Base-by-base conservation (phyloP, 805 yeast genomes). In the Ogataea kodamae region DNA sequence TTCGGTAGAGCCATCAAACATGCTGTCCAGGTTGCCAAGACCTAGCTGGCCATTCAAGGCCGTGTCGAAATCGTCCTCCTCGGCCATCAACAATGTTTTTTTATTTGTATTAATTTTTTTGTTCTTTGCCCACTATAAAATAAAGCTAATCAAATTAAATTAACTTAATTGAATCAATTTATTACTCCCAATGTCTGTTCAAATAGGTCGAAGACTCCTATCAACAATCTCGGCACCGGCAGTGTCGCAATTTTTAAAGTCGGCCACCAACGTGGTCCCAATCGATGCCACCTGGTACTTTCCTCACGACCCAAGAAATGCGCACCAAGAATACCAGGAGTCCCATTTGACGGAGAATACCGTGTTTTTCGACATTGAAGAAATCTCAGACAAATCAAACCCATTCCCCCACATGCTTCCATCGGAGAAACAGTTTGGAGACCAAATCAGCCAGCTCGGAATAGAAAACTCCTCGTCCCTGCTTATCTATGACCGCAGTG, bases 351-450 rank as follows among this genome's bases (percentile, higher is more conserved):
- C 83, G 7, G 78, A 79, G 10, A 64, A 72, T 6, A 71, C 96
- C 0, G 76, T 77, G 3, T 86, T 70, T 58, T 83, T 88, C 49
- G 95, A 87, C 50, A 74, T 90, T 31, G 96, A 86, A 46, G 74
- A 62, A 14, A 62, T 85, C 33, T 74, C 74, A 34, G 84, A 83
- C 42, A 59, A 58, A 2, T 38, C 60, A 0, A 78, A 86, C 9
- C 64, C 71, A 11, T 89, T 72, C 51, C 97, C 98, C 2, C 97
- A 92, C 52, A 92, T 89, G 97, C 66, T 89, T 9, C 97, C 97
- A 2, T 58, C 68, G 5, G 54, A 64, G 17, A 62, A 60, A 1
- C 68, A 65, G 3, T 90, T 87, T 58, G 74, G 74, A 32, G 28
- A 49, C 5, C 69, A 73, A 10, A 65, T 79, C 47, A 59, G 71